Base-by-base conservation (phyloP, 306 rosid species). In the Comarum palustre region DNA sequence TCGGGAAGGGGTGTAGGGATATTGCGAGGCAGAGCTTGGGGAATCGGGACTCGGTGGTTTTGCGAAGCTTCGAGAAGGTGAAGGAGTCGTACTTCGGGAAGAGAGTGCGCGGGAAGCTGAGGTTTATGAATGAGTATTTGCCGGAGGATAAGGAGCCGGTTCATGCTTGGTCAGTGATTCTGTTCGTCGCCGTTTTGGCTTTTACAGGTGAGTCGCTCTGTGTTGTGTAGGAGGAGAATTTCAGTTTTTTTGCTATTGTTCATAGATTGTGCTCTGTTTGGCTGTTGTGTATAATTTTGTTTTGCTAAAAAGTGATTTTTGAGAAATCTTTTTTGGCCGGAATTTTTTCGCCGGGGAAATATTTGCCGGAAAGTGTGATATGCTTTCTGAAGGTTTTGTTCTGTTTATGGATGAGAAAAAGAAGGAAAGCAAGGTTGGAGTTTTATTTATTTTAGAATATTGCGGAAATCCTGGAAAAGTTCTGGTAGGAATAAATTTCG, bases 131-230 rank as follows among this genome's bases (percentile, higher is more conserved):
- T 58, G 71, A 83, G 17, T 89, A 80, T 72, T 76, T 94, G 80
- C 96, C 98, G 3, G 98, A 91, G 71, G 98, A 94, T 72, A 94
- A 94, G 82, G 92, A 94, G 24, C 97, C 98, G 1, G 72, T 94
- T 48, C 92, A 93, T 62, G 85, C 84, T 2, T 91, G 86, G 92
- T 82, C 87, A 14, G 90, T 89, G 66, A 85, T 94, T 20, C 73
- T 85, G 66, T 62, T 81, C 68, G 93, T 90, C 83, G 78, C 75
- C 19, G 50, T 86, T 38, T 41, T 93, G 58, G 93, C 92, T 54
- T 85, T 89, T 71, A 78, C 89, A 73, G 98, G 98, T 92, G 69
- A 29, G 73, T 48, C 72, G 55, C 20, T n/a, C 20, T 54, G 63
- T 69, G 36, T 48, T 70, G 68, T 55, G 55, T 75, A 50, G 72